These are phyloP conservation scores for Calonectria leucothoes DNA, from an alignment of 2,329 filamentous ascomycete genomes.

Conservation along the genomic window DNA sequence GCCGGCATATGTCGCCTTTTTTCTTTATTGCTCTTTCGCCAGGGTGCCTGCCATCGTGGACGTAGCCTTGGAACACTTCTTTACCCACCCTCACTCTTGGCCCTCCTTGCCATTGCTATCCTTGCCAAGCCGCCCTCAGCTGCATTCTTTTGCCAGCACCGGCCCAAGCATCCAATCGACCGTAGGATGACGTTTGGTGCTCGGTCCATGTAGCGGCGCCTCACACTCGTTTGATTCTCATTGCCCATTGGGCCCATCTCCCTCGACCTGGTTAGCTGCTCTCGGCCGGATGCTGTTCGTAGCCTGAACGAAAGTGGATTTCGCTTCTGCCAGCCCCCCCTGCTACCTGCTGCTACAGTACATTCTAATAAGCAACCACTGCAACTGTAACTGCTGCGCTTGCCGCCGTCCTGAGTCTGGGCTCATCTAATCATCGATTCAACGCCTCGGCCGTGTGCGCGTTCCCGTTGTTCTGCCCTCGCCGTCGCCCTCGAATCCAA, in stretches of 20 bases:
- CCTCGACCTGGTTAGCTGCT: slow-evolving; percentile 19
- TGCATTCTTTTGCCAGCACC: not conserved
- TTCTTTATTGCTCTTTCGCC: not conserved
- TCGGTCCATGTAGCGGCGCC: slow-evolving; percentile 4
- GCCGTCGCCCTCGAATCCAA: slow-evolving; percentile 10
- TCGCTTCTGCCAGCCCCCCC: slow-evolving; percentile 38
- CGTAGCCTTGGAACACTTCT: slow-evolving; percentile 12
- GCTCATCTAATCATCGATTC: slow-evolving; percentile 31
- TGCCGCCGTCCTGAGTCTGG: slow-evolving; percentile 19
- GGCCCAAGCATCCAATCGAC: not conserved
- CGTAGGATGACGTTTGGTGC: not conserved
- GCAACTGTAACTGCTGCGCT: slow-evolving; percentile 5
- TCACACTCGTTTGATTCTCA: slow-evolving; percentile 21
- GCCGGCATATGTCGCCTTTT: slow-evolving; percentile 32
- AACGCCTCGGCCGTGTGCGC: slow-evolving; percentile 23
- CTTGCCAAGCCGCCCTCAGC: not conserved
- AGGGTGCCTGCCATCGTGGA: slow-evolving; percentile 11
- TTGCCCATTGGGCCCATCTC: slow-evolving; percentile 11
- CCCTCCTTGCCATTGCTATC: not conserved
- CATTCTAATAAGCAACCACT: slow-evolving; percentile 23
- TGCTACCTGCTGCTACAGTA: slow-evolving; percentile 28
- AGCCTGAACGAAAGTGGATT: slow-evolving; percentile 29
- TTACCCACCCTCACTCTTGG: not conserved
- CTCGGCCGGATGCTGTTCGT: not conserved
- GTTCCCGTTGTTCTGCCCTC: slow-evolving; percentile 13